Percentiles rank a stretch among this genome's conserved stretches.
Conservation (phyloP, 2,329 filamentous ascomycete species). For the Colletotrichum lindemuthianum region DNA sequence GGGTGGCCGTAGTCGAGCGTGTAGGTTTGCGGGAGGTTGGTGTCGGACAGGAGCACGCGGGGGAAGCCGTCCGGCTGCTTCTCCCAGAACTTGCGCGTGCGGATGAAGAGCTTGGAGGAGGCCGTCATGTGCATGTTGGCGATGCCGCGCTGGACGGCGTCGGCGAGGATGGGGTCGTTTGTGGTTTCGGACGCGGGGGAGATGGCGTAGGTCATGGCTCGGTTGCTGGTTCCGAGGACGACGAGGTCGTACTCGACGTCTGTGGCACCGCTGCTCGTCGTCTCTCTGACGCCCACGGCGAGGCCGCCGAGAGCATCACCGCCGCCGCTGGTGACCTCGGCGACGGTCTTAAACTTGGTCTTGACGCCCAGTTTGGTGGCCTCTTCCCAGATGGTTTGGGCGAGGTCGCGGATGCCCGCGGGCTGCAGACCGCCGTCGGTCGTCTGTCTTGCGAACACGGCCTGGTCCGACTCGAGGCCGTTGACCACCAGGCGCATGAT, state of each 20-base stretch:
- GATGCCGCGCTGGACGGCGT: constrained; percentile 6
- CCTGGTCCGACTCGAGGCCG: constrained; percentile 12
- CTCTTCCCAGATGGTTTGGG: constrained; percentile 12
- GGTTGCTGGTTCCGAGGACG: constrained; percentile 1
- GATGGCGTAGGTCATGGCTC: background rate
- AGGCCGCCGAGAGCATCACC: background rate
- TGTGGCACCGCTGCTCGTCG: background rate
- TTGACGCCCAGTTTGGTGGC: constrained; percentile 11
- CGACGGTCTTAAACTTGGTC: constrained; percentile 4
- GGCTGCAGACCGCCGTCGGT: constrained; percentile 6
- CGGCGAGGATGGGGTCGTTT: constrained; percentile 1
- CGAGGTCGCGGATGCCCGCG: constrained; percentile 13
- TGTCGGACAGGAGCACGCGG: constrained; percentile 2
- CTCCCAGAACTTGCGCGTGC: constrained; percentile 17
- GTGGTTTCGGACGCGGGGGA: constrained; percentile 5
- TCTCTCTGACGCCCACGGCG: constrained; percentile 1
- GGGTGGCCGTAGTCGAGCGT: no score
- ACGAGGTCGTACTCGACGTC: constrained; percentile 3
- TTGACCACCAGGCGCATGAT: constrained; percentile 13
- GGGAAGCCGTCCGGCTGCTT: constrained; percentile 7
- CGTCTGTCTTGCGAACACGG: constrained; percentile 5
- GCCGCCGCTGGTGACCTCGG: background rate
- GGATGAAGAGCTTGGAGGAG: constrained; percentile 19
- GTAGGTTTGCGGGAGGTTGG: no score
- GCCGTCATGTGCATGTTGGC: constrained; percentile 19